phyloP scores from a whole-genome alignment of 345 rosid species.

The Ceriops tagal region DNA sequence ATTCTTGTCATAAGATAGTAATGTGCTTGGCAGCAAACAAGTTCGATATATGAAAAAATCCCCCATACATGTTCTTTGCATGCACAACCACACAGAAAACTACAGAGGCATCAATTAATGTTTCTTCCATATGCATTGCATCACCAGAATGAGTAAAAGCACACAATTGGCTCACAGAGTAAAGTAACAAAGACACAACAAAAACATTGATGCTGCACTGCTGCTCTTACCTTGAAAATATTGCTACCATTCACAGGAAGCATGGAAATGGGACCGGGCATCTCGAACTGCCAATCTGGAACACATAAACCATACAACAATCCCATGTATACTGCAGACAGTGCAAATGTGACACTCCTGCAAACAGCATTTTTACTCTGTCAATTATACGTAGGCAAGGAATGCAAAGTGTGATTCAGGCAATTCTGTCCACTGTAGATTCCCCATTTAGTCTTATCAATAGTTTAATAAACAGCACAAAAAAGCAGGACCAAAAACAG shows the following conservation, averaged over 20 bases:
- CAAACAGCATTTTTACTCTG: neutral
- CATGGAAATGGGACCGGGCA: slow-evolving; percentile 12
- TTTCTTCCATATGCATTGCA: neutral
- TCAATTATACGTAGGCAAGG: slow-evolving; percentile 2
- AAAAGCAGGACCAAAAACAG: neutral
- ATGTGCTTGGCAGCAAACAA: neutral
- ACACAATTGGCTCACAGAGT: neutral
- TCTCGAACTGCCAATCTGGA: slow-evolving; percentile 44
- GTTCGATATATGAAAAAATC: neutral
- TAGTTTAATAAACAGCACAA: neutral
- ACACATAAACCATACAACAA: slow-evolving; percentile 42
- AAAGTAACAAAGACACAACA: neutral
- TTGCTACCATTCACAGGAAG: slow-evolving; percentile 15
- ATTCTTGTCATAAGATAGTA: too few species aligned
- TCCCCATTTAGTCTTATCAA: slow-evolving; percentile 1
- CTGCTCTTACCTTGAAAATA: slow-evolving; percentile 27
- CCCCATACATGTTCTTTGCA: neutral
- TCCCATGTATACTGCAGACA: slow-evolving; percentile 33
- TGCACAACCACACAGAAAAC: neutral
- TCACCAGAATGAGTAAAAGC: neutral
- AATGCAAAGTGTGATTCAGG: neutral
- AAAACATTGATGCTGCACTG: slow-evolving; percentile 9
- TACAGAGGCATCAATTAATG: neutral
- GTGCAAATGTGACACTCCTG: slow-evolving; percentile 34
- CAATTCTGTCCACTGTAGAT: neutral